phyloP scores from a whole-genome alignment of 1,284 basidiomycete genomes.

The Blastosporella zonata region DNA sequence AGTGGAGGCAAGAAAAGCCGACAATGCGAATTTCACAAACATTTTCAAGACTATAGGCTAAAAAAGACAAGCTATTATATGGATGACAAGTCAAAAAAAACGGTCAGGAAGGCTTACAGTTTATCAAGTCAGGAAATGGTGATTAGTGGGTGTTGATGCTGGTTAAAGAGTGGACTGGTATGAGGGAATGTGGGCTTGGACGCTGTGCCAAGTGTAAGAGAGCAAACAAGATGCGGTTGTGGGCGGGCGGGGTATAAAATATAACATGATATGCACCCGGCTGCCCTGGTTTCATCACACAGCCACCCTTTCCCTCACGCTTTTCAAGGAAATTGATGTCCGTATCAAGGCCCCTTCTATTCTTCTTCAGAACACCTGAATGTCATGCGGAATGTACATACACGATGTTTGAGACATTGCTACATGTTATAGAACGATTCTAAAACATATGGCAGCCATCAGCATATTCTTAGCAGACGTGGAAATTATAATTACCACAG shows the following conservation, averaged over 20 bases:
- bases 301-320: conserved; percentile 8
- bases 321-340: not conserved
- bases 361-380: too few relatives aligned
- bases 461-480: too few relatives aligned
- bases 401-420: too few relatives aligned
- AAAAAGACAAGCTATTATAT: conserved; percentile 11
- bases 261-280: not conserved
- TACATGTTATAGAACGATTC: too few relatives aligned
- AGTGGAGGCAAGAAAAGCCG: conserved; percentile 38
- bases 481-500: too few relatives aligned
- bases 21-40: conserved; percentile 39
- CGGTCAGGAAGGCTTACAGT: conserved; percentile 5
- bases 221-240: not conserved
- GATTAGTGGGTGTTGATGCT: conserved; percentile 1
- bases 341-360: not conserved
- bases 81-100: conserved; percentile 7
- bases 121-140: not conserved
- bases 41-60: conserved; percentile 30
- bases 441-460: too few relatives aligned
- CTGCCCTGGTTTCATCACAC: conserved; percentile 11
- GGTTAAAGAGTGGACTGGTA: conserved; percentile 17
- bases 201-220: not conserved
- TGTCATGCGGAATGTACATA: too few relatives aligned
- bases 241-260: conserved; percentile 12
- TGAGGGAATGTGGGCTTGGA: conserved; percentile 3